Base-by-base conservation (phyloP, 2,329 filamentous ascomycete species). In the Botrytis byssoidea region DNA sequence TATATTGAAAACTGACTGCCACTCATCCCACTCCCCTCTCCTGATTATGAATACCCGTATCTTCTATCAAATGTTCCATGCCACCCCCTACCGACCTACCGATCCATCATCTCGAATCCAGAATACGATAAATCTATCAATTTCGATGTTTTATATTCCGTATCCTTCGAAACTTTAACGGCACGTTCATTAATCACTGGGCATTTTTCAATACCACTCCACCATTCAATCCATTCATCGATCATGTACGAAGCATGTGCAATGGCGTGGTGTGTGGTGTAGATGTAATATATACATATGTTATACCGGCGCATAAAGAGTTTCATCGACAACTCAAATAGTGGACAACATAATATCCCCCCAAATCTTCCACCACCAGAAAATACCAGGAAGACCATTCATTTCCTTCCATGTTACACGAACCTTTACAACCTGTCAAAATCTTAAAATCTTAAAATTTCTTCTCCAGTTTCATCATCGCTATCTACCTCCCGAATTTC, bases 291-390 rank as follows among this genome's bases (percentile, higher is more conserved):
- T 48, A 16, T 55, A 67, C 12, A 67, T n/a, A n/a, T n/a, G n/a
- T 67, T 67, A 40, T 55, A 16, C 65, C 16, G 55, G 55, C 55
- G 69, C 69, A 71, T 71, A 71, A 46, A 40, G 69, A 40, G 69
- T 71, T 71, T 71, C 69, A 71, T 71, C 69, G 10, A 48, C 59
- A 64, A 67, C 5, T 9, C 51, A 29, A 67, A 55, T 14, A 46
- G 46, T 40, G 65, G 65, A 32, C 63, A 48, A 66, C 29, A 66
- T n/a, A 25, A 66, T 25, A 66, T 25, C 40, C 40, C 40, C n/a
- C 18, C 20, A 37, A 40, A 32, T 22, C 63, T 42, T 44, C 61
- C 16, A 18, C 40, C 61, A 65, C n/a, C 61, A 65, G n/a, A 46
- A 18, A 40, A 29, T 46, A 22, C 18, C 1, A 65, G 40, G 61